phyloP scores from a whole-genome alignment of 768 basidiomycete species.

The Pholiota microspora region DNA sequence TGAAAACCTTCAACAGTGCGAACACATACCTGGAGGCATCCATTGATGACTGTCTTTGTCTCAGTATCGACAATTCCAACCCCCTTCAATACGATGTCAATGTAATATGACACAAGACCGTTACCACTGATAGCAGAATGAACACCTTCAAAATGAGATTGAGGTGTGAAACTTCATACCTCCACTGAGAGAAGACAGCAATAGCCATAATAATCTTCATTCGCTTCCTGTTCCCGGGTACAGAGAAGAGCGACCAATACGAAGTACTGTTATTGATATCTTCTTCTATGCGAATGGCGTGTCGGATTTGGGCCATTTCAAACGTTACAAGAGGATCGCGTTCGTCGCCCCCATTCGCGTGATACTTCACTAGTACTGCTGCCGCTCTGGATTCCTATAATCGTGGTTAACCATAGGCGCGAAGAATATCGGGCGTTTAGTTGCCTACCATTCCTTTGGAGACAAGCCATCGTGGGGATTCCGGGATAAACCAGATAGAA shows the following conservation, averaged over 20 bases:
- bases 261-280: slow-evolving; percentile 47
- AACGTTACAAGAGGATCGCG: slow-evolving; percentile 57
- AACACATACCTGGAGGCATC: slow-evolving; percentile 18
- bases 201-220: slow-evolving; percentile 68
- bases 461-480: slow-evolving; percentile 66
- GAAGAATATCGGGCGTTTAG: neutral
- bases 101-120: slow-evolving; percentile 72
- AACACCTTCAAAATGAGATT: too few relatives aligned
- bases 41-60: slow-evolving; percentile 35
- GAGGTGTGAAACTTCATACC: too few relatives aligned
- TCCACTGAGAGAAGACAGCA: slow-evolving; percentile 76
- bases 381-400: slow-evolving; percentile 56
- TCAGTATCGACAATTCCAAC: slow-evolving; percentile 55
- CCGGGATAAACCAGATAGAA: slow-evolving; percentile 58
- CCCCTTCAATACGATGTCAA: slow-evolving; percentile 62
- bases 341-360: slow-evolving; percentile 60
- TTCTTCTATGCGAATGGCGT: slow-evolving; percentile 63
- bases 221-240: slow-evolving; percentile 65
- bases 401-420: neutral
- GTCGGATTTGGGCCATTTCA: slow-evolving; percentile 66
- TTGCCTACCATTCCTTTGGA: slow-evolving; percentile 52
- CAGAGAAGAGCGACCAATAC: slow-evolving; percentile 53
- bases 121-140: slow-evolving; percentile 44
- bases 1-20: neutral
- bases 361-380: slow-evolving; percentile 64